Percentiles rank a stretch among this genome's conserved stretches.
These are phyloP conservation scores for Pyrenopolyporus hunteri DNA, from an alignment of 495 filamentous ascomycete genomes.

Conservation along the genomic window DNA sequence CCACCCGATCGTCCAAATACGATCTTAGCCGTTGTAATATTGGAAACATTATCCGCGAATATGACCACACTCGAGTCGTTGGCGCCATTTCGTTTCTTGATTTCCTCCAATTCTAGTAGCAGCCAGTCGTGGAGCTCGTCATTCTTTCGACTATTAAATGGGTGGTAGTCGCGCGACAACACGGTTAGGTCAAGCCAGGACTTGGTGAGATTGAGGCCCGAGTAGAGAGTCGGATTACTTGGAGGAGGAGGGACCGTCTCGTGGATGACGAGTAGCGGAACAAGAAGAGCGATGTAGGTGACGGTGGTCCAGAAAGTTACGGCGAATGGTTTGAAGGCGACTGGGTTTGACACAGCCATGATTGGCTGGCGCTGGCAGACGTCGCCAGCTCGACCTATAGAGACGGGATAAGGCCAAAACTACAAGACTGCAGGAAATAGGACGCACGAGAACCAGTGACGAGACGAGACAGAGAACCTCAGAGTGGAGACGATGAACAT, in stretches of 20 bases:
- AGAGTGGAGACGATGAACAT: constrained; percentile 31
- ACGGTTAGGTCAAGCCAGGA: constrained; percentile 85
- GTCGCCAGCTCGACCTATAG: constrained; percentile 22
- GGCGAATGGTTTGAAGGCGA: constrained; percentile 63
- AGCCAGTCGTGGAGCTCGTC: constrained; percentile 80
- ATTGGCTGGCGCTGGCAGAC: constrained; percentile 19
- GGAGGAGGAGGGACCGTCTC: constrained; percentile 75
- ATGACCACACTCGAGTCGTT: constrained; percentile 58
- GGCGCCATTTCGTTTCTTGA: constrained; percentile 62
- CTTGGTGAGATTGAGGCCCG: constrained; percentile 76
- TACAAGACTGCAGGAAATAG: constrained; percentile 30
- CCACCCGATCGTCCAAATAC: constrained; percentile 25
- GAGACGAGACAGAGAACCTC: constrained; percentile 11
- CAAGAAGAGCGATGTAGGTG: constrained; percentile 72
- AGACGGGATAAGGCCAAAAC: constrained; percentile 19
- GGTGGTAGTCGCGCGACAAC: constrained; percentile 79
- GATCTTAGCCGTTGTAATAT: constrained; percentile 62
- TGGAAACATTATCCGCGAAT: constrained; percentile 81
- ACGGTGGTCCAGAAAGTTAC: constrained; percentile 74
- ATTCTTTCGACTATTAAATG: constrained; percentile 84
- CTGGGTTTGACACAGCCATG: constrained; percentile 52
- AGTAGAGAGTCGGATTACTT: constrained; percentile 56
- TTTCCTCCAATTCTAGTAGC: constrained; percentile 70
- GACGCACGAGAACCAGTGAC: constrained; percentile 21
- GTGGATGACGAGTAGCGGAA: constrained; percentile 75